Conservation (phyloP, 805 yeast genomes). For the Zygosaccharomyces bailii region DNA sequence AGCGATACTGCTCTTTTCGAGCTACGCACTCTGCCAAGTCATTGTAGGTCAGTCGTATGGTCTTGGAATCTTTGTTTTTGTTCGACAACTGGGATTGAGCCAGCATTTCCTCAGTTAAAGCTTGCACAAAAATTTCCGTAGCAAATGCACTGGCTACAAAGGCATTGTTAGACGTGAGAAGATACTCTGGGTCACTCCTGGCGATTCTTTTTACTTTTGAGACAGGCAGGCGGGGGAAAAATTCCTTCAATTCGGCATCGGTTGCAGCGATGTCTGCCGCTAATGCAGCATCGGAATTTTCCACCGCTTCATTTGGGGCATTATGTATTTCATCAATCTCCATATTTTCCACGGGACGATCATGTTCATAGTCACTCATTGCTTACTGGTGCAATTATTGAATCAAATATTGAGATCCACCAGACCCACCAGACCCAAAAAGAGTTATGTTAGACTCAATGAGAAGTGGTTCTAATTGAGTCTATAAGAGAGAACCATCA, state of each 20-base stretch:
- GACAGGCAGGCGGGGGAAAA: conserved; percentile 23
- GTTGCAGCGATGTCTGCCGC: conserved; percentile 1
- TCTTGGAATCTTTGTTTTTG: conserved; percentile 15
- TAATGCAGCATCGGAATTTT: not conserved
- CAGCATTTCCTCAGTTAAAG: conserved; percentile 26
- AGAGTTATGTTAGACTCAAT: too few relatives aligned
- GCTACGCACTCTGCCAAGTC: conserved; percentile 22
- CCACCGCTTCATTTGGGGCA: conserved; percentile 7
- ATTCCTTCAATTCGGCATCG: conserved; percentile 10
- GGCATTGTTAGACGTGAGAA: conserved; percentile 26
- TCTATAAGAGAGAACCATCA: too few relatives aligned
- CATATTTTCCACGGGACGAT: not conserved
- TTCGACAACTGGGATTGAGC: conserved; percentile 22
- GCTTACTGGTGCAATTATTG: not conserved
- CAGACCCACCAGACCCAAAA: too few relatives aligned
- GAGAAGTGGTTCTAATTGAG: too few relatives aligned
- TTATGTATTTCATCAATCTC: not conserved
- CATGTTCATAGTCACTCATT: not conserved
- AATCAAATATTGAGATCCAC: not conserved
- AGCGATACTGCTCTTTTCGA: conserved; percentile 22
- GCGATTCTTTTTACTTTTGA: conserved; percentile 29
- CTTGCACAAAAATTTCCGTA: conserved; percentile 28
- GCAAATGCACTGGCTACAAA: conserved; percentile 28
- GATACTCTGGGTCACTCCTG: conserved; percentile 25
- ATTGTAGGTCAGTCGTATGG: conserved; percentile 24